Percentiles rank a stretch among this genome's conserved stretches.
phyloP scores from a whole-genome alignment of 2,329 filamentous ascomycete species.

The Trichoderma brevicompactum region DNA sequence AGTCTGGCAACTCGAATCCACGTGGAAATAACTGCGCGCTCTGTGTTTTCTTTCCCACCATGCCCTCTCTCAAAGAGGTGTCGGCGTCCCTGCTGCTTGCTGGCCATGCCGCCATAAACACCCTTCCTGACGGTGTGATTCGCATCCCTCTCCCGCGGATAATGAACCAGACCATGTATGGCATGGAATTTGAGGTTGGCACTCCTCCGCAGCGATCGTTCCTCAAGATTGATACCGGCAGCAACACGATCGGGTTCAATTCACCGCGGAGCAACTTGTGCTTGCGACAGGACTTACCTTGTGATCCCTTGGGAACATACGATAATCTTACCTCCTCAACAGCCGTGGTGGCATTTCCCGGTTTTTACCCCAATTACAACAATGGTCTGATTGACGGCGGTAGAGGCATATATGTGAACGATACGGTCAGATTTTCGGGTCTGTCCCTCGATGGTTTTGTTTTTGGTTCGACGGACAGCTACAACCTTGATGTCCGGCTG shows the following conservation, averaged over 20 bases:
- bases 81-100: not conserved
- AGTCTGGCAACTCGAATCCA: not conserved
- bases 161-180: slow-evolving; percentile 3
- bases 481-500: not conserved
- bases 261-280: slow-evolving; percentile 16
- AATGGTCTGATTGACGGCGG: slow-evolving; percentile 4
- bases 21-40: no score
- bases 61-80: not conserved
- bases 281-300: not conserved
- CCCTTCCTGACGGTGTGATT: not conserved
- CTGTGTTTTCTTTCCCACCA: not conserved
- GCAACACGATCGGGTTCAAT: slow-evolving; percentile 7
- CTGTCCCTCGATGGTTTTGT: not conserved
- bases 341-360: slow-evolving; percentile 8
- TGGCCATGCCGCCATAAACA: not conserved
- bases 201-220: slow-evolving; percentile 5
- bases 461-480: not conserved
- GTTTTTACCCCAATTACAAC: slow-evolving; percentile 14
- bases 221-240: slow-evolving; percentile 14
- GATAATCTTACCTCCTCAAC: slow-evolving; percentile 14
- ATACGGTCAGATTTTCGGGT: slow-evolving; percentile 5
- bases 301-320: slow-evolving; percentile 5
- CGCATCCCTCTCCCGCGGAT: not conserved
- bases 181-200: slow-evolving; percentile 11
- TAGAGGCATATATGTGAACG: slow-evolving; percentile 1